Evolutionary conservation across 202 grass and related monocot genomes (phyloP), one percentile per base, ranked within the genome.

Genomic region (Carex arenaria): DNA sequence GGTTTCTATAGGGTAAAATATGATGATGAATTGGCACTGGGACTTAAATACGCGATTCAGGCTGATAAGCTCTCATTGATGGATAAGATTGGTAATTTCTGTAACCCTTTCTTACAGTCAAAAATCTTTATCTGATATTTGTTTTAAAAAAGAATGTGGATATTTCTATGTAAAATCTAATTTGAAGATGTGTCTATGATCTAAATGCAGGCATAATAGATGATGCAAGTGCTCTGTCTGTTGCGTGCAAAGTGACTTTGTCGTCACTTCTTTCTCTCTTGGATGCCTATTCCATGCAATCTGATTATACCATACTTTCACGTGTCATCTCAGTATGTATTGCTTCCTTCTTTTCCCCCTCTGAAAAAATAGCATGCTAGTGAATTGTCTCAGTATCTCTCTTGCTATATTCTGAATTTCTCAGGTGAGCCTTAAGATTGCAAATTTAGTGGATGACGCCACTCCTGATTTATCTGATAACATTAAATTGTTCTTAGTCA

Each of bases 1-100:
- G 95, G 92, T 51, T 94, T 98, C 83, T 98, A 98, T 82, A 85
- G 95, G 74, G 86, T 94, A 43, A 85, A 93, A 85, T 98, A 98
- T 78, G 92, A 98, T 32, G 86, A 93, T 70, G 76, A 90, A 81
- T 90, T 98, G 86, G 79, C 84, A 74, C 82, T 84, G 82, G 82
- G 89, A 78, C 89, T 98, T 89, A 68, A 69, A 88, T 91, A 84
- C 64, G 95, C 92, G 15, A 83, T 93, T 61, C 85, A 89, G 80
- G 52, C 80, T 69, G 89, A 91, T 61, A 89, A 93, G 67, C 82
- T 98, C 19, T 90, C 89, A 72, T 68, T 91, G 79, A 94, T 84
- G 85, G 95, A 98, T 86, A 93, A 87, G 89, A 90, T 94, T 81
- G 95, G 95, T 98, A 92, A 84, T 47, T 60, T 49, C 5, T 74